Base-by-base conservation (phyloP, 1,284 basidiomycete species). In the Trametes pubescens region DNA sequence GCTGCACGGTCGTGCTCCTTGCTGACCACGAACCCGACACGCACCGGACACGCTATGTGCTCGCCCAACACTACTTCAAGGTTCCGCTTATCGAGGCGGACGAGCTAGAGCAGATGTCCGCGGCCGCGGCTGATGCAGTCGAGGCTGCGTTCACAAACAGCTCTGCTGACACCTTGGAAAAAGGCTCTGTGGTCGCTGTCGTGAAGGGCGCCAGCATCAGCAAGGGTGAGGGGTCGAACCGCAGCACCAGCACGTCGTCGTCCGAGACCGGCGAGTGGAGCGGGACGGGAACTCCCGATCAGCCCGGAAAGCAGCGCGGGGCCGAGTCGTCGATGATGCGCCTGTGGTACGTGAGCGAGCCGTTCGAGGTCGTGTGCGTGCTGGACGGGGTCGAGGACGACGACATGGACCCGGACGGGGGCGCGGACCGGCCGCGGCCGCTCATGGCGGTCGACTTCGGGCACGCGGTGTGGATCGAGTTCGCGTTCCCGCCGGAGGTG, bases 381-480 rank as follows among this genome's bases (percentile, higher is more conserved):
- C 75, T 82, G 53, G 88, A 90, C 69, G 76, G 74, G 9, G 47
- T 72, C 14, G 14, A 13, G 24, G 80, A 80, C 26, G 81, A 81
- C 1, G 76, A 77, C 9, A 67, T 66, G 14, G 75, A 74, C 43
- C 62, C 62, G 53, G 64, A 74, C 26, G 65, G 66, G 21, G 75
- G 73, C 14, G 79, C n/a, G 78, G 84, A 86, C 44, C 80, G 86
- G 2, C 85, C 85, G 22, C 79, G 89, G 6, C 90, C 90, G 26
- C 80, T 91, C 11, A 84, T 91, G 26, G 89, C 89, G 0, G 89
- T 91, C n/a, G 89, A 91, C 74, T 91, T 91, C 75, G 89, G 89
- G 37, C 88, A 90, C 70, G 89, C 89, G 22, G 89, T 88, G 48
- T 91, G 89, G 89, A 81, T 91, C 53, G 89, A 91, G 72, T 86